Evolutionary conservation across 306 rosid species (phyloP), one percentile per base, ranked within the genome.

Genomic region (Quercus glauca): DNA sequence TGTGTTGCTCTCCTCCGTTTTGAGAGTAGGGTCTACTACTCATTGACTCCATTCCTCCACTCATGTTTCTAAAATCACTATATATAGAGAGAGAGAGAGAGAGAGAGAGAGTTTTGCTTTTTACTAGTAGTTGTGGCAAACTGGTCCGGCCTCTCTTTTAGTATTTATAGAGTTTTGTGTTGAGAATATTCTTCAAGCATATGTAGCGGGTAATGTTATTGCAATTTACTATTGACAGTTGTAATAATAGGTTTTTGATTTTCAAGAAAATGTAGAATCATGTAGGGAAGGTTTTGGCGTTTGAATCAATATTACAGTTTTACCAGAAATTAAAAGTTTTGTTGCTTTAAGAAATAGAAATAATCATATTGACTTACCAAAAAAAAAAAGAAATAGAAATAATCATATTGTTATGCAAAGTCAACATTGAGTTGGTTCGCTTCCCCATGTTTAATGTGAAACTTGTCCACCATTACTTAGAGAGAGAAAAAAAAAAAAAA

Each of bases 1-100:
- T 41, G 45, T 8, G 45, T 41, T 41, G 45, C 45, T 41, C 45
- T 41, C 45, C 45, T 8, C 12, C 45, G 45, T 41, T 41, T 41
- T 41, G 45, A 41, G 45, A 41, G 45, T 37, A 37, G 45, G 45
- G 45, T 41, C 45, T 41, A 41, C 45, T 41, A 2, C 58, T 61
- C 73, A 77, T 79, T 19, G 86, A 52, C 20, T 86, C 89, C 79
- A 75, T 53, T 55, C 76, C 83, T 75, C 55, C 78, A 3, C 77
- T 52, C 49, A 25, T 28, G 15, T 63, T 37, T 60, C 28, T 55
- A 41, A 41, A 41, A 41, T 41, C 45, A 41, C 45, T 41, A 41
- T 41, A 37, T 37, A 37, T 0, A 35, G 9, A 35, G 43, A 35
- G 43, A 35, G 43, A 37, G 33, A 31, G 33, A 35, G 41, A 35